These are phyloP conservation scores for Fusarium sp. DNA, from an alignment of 2,329 filamentous ascomycete genomes.

Conservation along the genomic window DNA sequence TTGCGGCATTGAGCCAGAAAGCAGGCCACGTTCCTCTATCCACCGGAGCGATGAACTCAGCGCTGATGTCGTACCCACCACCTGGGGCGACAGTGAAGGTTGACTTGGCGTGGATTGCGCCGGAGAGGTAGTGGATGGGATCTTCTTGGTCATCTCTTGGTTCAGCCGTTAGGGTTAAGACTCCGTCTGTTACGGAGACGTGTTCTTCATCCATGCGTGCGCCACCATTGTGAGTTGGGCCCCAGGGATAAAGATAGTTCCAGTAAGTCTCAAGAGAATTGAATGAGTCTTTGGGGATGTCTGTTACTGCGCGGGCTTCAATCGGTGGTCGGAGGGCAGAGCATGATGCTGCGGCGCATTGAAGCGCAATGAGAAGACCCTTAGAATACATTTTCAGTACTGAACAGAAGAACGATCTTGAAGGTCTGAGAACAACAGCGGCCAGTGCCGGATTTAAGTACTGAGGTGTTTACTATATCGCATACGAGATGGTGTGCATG, in stretches of 20 bases:
- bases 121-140: slow-evolving; percentile 34
- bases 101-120: slow-evolving; percentile 31
- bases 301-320: slow-evolving; percentile 22
- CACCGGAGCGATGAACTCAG: slow-evolving; percentile 32
- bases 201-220: slow-evolving; percentile 33
- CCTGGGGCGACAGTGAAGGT: slow-evolving; percentile 27
- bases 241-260: slow-evolving; percentile 36
- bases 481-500: background rate
- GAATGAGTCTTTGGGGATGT: slow-evolving; percentile 30
- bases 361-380: slow-evolving; percentile 4
- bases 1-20: slow-evolving; percentile 37
- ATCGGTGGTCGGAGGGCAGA: slow-evolving; percentile 5
- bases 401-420: background rate
- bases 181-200: slow-evolving; percentile 24
- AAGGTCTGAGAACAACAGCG: fast-evolving
- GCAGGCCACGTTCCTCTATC: slow-evolving; percentile 27
- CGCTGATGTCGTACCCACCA: slow-evolving; percentile 30
- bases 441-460: background rate
- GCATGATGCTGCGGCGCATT: slow-evolving; percentile 10
- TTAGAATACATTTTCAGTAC: background rate
- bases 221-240: slow-evolving; percentile 30
- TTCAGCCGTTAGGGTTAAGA: slow-evolving; percentile 31
- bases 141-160: slow-evolving; percentile 22
- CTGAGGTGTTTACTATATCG: background rate
- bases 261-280: slow-evolving; percentile 30